Percentiles rank a stretch among this genome's conserved stretches.
Conservation (phyloP, 805 yeast genomes). For the Monosporozyma servazzii region DNA sequence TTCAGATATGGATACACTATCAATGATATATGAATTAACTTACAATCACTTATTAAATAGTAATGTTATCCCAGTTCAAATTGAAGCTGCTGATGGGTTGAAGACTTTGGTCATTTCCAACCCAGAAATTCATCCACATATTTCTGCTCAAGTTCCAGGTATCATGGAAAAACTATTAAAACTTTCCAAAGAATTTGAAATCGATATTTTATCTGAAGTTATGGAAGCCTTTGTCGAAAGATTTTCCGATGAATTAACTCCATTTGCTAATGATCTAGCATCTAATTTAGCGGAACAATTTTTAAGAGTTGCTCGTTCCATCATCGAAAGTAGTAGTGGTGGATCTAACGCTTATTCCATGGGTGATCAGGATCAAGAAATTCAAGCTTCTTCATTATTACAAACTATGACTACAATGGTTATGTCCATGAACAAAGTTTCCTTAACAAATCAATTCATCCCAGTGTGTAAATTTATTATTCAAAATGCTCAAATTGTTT, state of each 20-base stretch:
- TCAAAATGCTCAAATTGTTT: constrained; percentile 48
- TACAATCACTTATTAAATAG: constrained; percentile 33
- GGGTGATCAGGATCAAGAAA: constrained; percentile 51
- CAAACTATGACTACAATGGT: constrained; percentile 69
- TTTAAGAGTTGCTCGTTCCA: constrained; percentile 44
- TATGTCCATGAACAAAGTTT: constrained; percentile 51
- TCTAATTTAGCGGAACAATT: constrained; percentile 54
- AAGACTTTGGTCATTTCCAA: constrained; percentile 67
- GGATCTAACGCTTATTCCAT: constrained; percentile 15
- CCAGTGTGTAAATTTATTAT: constrained; percentile 55
- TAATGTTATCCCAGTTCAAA: constrained; percentile 62
- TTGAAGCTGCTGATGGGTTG: constrained; percentile 81
- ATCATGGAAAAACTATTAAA: constrained; percentile 73
- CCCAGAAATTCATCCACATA: constrained; percentile 53
- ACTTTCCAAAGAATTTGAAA: constrained; percentile 71
- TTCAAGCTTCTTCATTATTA: constrained; percentile 57
- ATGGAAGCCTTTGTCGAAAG: constrained; percentile 91
- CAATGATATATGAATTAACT: constrained; percentile 34
- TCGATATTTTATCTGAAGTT: constrained; percentile 79
- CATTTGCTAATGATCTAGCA: constrained; percentile 68
- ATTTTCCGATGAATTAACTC: constrained; percentile 79
- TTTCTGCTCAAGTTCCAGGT: constrained; percentile 64
- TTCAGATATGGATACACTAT: constrained; percentile 32
- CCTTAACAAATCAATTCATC: constrained; percentile 43
- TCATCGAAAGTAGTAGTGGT: constrained; percentile 38